phyloP scores from a whole-genome alignment of 1,284 basidiomycete genomes.

The Boletellus deceptivus region DNA sequence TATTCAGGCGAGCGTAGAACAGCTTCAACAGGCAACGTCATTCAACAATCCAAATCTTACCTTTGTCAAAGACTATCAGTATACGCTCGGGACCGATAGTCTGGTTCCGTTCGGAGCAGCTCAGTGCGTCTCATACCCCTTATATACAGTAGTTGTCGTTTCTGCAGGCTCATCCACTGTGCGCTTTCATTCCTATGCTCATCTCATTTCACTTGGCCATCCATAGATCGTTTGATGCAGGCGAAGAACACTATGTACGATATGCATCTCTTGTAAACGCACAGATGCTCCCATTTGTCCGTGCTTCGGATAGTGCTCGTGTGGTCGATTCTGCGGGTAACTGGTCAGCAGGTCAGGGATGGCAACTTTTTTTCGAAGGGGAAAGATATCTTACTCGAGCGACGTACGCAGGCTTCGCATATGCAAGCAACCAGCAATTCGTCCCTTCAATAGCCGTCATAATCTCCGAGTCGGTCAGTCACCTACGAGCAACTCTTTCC shows the following conservation, averaged over 20 bases:
- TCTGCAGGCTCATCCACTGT: background rate
- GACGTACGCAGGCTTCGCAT: slow-evolving; percentile 47
- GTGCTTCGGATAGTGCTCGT: slow-evolving; percentile 59
- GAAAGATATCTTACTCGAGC: background rate
- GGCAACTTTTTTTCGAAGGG: background rate
- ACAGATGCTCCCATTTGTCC: slow-evolving; percentile 57
- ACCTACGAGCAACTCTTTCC: background rate
- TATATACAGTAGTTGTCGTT: no score
- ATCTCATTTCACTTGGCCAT: slow-evolving; percentile 29
- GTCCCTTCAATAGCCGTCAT: slow-evolving; percentile 50
- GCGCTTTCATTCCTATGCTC: no score
- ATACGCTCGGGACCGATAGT: slow-evolving; percentile 54
- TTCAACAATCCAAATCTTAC: slow-evolving; percentile 47
- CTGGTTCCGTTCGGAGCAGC: slow-evolving; percentile 68
- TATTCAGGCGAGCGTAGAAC: slow-evolving; percentile 50
- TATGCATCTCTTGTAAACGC: slow-evolving; percentile 47
- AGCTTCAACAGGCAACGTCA: slow-evolving; percentile 44
- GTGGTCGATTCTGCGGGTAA: slow-evolving; percentile 67
- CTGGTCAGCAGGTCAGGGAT: slow-evolving; percentile 59
- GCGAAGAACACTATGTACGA: slow-evolving; percentile 46
- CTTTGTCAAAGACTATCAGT: slow-evolving; percentile 61
- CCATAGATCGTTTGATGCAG: slow-evolving; percentile 49
- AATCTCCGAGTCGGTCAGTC: slow-evolving; percentile 52
- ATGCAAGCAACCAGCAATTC: slow-evolving; percentile 40
- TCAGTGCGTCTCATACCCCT: slow-evolving; percentile 50